These are phyloP conservation scores for Glycine latifolia DNA, from an alignment of 306 rosid species.

Conservation along the genomic window DNA sequence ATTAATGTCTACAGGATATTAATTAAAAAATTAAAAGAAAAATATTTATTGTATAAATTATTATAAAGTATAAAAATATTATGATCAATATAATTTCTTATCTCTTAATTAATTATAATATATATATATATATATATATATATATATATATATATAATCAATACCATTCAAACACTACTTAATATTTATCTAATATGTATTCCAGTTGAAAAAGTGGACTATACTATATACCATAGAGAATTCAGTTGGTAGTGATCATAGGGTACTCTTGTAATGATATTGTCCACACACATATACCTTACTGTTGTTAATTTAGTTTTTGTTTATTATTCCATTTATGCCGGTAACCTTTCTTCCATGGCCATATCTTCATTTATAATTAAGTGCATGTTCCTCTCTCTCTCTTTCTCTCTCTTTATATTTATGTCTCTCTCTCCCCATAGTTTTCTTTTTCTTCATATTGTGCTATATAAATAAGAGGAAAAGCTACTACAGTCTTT, in stretches of 20 bases:
- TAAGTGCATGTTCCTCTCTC: slow-evolving; percentile 42
- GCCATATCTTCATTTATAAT: slow-evolving; percentile 69
- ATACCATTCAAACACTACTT: too few relatives aligned
- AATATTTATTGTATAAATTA: too few relatives aligned
- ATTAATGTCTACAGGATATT: too few relatives aligned
- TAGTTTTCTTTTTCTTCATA: slow-evolving; percentile 4
- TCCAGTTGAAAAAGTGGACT: neutral
- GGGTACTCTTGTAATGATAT: slow-evolving; percentile 63
- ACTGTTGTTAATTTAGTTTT: slow-evolving; percentile 50
- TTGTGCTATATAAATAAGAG: slow-evolving; percentile 53
- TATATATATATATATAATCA: too few relatives aligned
- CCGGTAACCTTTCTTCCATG: slow-evolving; percentile 74
- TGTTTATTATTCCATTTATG: slow-evolving; percentile 64
- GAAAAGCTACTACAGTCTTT: slow-evolving; percentile 45
- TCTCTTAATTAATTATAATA: too few relatives aligned
- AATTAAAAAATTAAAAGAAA: too few relatives aligned
- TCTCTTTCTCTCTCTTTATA: slow-evolving; percentile 18
- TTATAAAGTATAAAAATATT: too few relatives aligned
- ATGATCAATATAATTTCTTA: too few relatives aligned
- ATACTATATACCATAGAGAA: neutral
- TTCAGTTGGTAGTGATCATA: slow-evolving; percentile 16
- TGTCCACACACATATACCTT: slow-evolving; percentile 24
- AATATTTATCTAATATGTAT: neutral
- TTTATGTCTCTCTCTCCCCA: slow-evolving; percentile 30
- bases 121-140: too few relatives aligned